A percentile compares a stretch with the other conserved stretches of the same genome.
phyloP scores from a whole-genome alignment of 1,139 yeast genomes.

The Kluyveromyces sp. region DNA sequence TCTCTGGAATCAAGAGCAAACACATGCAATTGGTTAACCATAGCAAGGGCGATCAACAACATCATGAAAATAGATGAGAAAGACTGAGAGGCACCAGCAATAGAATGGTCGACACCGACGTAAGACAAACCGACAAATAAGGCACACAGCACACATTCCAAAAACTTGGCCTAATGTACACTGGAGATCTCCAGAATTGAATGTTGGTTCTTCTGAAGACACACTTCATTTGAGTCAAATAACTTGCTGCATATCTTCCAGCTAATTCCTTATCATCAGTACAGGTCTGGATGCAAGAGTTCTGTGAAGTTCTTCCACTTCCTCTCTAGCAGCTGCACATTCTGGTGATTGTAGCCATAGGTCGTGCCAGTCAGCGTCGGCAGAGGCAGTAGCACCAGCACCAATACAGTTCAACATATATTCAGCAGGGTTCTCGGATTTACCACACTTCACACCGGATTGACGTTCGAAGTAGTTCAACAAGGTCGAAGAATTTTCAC shows the following conservation, averaged over 20 bases:
- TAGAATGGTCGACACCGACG: conserved; percentile 34
- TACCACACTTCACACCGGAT: conserved; percentile 41
- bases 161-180: conserved; percentile 42
- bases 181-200: conserved; percentile 46
- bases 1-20: conserved; percentile 47
- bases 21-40: conserved; percentile 51
- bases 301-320: conserved; percentile 31
- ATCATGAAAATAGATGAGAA: conserved; percentile 48
- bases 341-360: conserved; percentile 41
- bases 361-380: conserved; percentile 41
- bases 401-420: conserved; percentile 57
- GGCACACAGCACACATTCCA: conserved; percentile 42
- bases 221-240: conserved; percentile 34
- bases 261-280: conserved; percentile 28
- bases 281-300: conserved; percentile 21
- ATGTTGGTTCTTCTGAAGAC: conserved; percentile 37
- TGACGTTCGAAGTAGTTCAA: conserved; percentile 50
- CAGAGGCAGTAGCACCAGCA: conserved; percentile 50
- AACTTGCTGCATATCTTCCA: conserved; percentile 33
- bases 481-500: conserved; percentile 43
- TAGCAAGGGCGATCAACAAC: conserved; percentile 43
- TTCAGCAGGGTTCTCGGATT: conserved; percentile 57
- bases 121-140: conserved; percentile 47
- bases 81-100: conserved; percentile 43
- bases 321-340: conserved; percentile 31